Evolutionary conservation across 2,329 filamentous ascomycete species (phyloP), one percentile per base, ranked within the genome.

Genomic region (Nannizziopsis arthrosporioides): DNA sequence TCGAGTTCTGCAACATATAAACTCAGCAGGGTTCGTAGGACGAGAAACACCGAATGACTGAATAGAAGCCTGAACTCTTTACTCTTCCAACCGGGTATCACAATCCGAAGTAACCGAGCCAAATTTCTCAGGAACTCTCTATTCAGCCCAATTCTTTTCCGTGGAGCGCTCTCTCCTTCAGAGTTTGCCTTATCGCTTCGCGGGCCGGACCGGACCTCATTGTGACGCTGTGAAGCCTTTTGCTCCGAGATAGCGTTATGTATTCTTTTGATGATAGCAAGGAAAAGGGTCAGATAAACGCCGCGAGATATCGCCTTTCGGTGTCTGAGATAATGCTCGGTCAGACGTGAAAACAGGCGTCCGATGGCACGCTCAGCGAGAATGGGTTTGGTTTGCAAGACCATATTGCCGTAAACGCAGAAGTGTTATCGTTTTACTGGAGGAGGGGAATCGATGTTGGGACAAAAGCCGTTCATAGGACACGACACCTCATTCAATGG

Each of bases 1-100:
- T 98, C 92, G 73, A 98, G 81, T 65, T 94, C 89, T 1, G 92
- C 92, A 17, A 98, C 92, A 66, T 94, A 94, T 58, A 98, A 66
- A 67, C 89, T 95, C 58, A 98, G 88, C 61, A 98, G 70, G 1
- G 92, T 96, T 58, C 92, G 73, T 51, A 95, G 66, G 15, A 98
- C 84, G 56, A 98, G 70, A 63, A 98, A 98, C 58, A 96, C 80
- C 61, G 84, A 94, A 64, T 98, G 92, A 67, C 86, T 93, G 57
- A 90, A 74, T 50, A 98, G 71, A 57, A 98, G 70, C 54, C 89
- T 73, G 30, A 90, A 73, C 72, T 98, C 92, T 64, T 89, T 89
- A 66, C 84, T 94, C 61, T 78, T 77, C 82, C 85, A 93, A 41
- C 88, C 84, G 0, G 92, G 92, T 53, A 98, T 82, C 42, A 93